Conservation (phyloP, 163 green algal species). For the Botryococcus braunii region DNA sequence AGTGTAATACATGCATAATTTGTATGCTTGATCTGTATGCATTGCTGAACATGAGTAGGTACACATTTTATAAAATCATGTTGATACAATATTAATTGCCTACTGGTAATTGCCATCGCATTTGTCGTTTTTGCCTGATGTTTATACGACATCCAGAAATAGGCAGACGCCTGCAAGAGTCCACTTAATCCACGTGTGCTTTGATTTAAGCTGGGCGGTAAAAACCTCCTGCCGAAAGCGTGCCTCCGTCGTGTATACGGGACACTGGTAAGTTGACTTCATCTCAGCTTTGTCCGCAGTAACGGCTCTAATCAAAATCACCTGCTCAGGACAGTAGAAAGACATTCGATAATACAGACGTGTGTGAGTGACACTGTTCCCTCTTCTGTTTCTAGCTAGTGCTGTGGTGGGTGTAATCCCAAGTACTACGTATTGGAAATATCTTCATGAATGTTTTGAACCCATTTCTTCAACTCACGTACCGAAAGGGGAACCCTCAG, state of each 20-base stretch:
- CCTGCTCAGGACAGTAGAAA: slow-evolving; percentile 10
- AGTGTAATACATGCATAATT: too few relatives aligned
- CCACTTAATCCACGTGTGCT: slow-evolving; percentile 73
- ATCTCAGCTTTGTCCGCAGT: slow-evolving; percentile 70
- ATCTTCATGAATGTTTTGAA: slow-evolving; percentile 83
- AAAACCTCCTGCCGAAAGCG: slow-evolving; percentile 91
- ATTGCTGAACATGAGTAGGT: too few relatives aligned
- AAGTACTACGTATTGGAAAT: slow-evolving; percentile 56
- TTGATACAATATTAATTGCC: too few relatives aligned
- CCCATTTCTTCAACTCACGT: slow-evolving; percentile 4
- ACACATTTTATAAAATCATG: too few relatives aligned
- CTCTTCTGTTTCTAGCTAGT: neutral
- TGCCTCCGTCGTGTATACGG: slow-evolving; percentile 86
- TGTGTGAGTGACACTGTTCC: neutral
- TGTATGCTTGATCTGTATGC: too few relatives aligned
- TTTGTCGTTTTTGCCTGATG: too few relatives aligned
- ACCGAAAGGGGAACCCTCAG: neutral
- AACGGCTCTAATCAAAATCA: slow-evolving; percentile 68
- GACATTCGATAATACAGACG: neutral
- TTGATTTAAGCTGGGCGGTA: slow-evolving; percentile 76
- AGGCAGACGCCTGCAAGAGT: slow-evolving; percentile 66
- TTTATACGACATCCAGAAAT: slow-evolving; percentile 74
- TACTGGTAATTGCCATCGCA: too few relatives aligned
- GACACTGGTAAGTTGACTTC: slow-evolving; percentile 80
- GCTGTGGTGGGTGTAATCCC: neutral